phyloP scores from a whole-genome alignment of 306 rosid genomes.

The Myrica gale region DNA sequence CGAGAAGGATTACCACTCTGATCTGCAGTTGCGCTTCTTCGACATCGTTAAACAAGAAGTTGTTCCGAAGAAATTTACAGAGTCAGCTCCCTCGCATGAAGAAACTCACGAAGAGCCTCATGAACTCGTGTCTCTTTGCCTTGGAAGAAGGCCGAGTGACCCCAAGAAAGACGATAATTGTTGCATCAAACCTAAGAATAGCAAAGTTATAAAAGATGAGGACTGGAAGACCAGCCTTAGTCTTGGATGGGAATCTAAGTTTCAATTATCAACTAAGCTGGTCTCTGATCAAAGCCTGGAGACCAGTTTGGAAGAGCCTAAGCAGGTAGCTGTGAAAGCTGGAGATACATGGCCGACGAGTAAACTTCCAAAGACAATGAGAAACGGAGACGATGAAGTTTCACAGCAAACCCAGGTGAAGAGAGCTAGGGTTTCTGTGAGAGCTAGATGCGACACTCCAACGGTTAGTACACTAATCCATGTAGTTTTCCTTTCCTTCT shows the following conservation, averaged over 20 bases:
- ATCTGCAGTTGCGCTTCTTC: constrained; percentile 28
- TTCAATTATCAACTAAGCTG: constrained; percentile 16
- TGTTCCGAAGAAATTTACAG: constrained; percentile 14
- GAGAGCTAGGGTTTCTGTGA: constrained; percentile 72
- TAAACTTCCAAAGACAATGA: constrained; percentile 28
- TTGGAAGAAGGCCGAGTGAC: constrained; percentile 39
- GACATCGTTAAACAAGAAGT: constrained; percentile 27
- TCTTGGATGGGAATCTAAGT: constrained; percentile 30
- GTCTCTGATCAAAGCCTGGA: constrained; percentile 8
- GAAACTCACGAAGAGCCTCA: constrained; percentile 27
- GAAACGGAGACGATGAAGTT: constrained; percentile 37
- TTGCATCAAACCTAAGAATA: not conserved
- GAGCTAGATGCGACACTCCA: constrained; percentile 74
- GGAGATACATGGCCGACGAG: constrained; percentile 20
- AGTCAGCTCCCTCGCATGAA: not conserved
- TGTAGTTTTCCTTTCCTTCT: not conserved
- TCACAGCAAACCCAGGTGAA: constrained; percentile 50
- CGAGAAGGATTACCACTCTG: constrained; percentile 36
- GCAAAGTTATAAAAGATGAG: constrained; percentile 9
- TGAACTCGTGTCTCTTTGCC: constrained; percentile 39
- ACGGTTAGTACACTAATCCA: constrained; percentile 44
- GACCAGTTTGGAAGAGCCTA: constrained; percentile 31
- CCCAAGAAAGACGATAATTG: not conserved
- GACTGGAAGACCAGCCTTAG: constrained; percentile 29
- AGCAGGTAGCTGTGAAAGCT: constrained; percentile 7